Evolutionary conservation across 352 stramenopile species (phyloP), one percentile per base, ranked within the genome.

Genomic region (Phytophthora foliorum): DNA sequence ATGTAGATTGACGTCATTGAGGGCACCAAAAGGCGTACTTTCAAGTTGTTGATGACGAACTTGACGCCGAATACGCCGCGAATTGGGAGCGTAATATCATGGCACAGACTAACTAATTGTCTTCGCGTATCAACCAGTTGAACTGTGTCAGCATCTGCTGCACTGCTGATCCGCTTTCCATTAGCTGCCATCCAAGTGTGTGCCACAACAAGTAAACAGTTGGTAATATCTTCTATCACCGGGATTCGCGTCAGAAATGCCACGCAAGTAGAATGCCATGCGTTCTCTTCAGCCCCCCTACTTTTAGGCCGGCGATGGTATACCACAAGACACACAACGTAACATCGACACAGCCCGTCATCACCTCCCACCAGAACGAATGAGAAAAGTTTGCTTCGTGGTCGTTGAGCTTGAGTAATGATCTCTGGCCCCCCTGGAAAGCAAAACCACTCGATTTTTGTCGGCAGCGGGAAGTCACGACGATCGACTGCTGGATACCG

Each of bases 401-500:
- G 89, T 13, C 84, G 65, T 19, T 77, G 34, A 11, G 55, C 32
- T 66, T 91, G 79, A 13, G 67, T 64, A 6, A 92, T 54, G 24
- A 89, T 69, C 70, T 96, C 84, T 0, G 81, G 75, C 7, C 89
- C 89, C 22, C 74, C 75, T 1, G 89, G 88, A 45, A 95, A 95
- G 57, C 89, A 96, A 66, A 96, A 96, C 88, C 89, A 96, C 67
- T 96, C 89, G 50, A 96, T 89, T 70, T 96, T 96, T 2, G 87
- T 96, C 2, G 89, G 89, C 19, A 95, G 53, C 6, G 87, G 81
- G 62, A 93, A 95, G 17, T 82, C 65, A 6, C 52, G 73, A 7
- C 83, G 75, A 59, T 95, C 86, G 2, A 55, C 63, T 0, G 21
- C 31, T n/a, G 89, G 89, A 51, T 90, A 95, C 2, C 84, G 75